phyloP scores from a whole-genome alignment of 1,284 basidiomycete species.

The Ganoderma lingzhi region DNA sequence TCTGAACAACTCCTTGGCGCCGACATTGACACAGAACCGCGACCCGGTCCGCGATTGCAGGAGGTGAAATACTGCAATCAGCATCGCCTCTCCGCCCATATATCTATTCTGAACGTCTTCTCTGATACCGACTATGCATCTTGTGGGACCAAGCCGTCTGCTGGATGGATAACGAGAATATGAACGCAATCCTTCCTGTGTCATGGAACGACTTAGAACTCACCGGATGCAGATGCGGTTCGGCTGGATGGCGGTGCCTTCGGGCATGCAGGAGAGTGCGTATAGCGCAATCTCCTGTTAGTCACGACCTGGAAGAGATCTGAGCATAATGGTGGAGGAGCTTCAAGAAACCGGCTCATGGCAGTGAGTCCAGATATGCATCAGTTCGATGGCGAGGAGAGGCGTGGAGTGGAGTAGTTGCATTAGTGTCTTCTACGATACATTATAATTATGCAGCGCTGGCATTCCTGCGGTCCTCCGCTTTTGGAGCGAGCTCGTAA shows the following conservation, averaged over 20 bases:
- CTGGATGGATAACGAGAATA: background rate
- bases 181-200: background rate
- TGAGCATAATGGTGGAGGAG: background rate
- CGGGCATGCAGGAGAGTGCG: background rate
- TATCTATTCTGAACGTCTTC: background rate
- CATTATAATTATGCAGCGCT: slow-evolving; percentile 9
- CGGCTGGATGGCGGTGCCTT: background rate
- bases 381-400: background rate
- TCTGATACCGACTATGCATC: background rate
- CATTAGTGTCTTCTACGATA: slow-evolving; percentile 21
- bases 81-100: background rate
- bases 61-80: background rate
- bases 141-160: background rate
- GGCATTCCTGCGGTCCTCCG: slow-evolving; percentile 39
- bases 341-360: background rate
- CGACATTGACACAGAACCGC: background rate
- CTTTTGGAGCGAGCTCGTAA: slow-evolving; percentile 57
- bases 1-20: background rate
- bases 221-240: background rate
- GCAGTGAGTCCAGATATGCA: background rate
- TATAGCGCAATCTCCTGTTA: background rate
- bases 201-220: background rate
- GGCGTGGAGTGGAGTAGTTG: slow-evolving; percentile 15
- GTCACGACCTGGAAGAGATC: background rate
- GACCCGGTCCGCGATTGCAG: background rate